Conservation (phyloP, 352 stramenopile genomes). For the Pythium angustatum region DNA sequence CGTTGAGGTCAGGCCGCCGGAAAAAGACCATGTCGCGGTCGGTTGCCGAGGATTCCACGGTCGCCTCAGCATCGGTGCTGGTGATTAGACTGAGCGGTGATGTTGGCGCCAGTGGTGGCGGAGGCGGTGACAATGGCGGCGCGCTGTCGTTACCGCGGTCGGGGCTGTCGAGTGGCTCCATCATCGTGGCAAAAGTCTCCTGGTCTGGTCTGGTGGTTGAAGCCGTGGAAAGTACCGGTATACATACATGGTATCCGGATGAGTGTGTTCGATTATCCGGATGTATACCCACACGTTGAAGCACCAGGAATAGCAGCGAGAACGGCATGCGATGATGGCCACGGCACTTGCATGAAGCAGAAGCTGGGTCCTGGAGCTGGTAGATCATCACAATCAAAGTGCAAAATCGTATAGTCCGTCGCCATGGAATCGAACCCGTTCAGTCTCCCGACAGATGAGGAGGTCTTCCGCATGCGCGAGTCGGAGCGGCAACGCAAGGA, state of each 20-base stretch:
- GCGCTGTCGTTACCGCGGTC: conserved; percentile 10
- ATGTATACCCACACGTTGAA: background rate
- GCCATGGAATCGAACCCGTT: conserved; percentile 85
- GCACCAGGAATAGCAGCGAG: conserved; percentile 4
- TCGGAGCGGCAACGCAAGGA: conserved; percentile 88
- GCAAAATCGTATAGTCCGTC: no score
- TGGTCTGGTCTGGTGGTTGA: background rate
- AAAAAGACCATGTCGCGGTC: conserved; percentile 27
- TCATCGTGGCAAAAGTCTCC: conserved; percentile 24
- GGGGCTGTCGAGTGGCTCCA: conserved; percentile 37
- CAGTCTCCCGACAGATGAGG: conserved; percentile 91
- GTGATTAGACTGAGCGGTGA: background rate
- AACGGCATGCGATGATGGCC: background rate
- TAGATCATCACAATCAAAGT: no score
- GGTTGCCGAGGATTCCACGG: background rate
- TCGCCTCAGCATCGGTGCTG: background rate
- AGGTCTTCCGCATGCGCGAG: conserved; percentile 94
- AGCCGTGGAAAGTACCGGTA: background rate
- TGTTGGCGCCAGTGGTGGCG: background rate
- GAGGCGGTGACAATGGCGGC: background rate
- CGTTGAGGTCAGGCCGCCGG: conserved; percentile 37
- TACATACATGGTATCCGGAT: conserved; percentile 11
- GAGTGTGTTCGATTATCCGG: background rate
- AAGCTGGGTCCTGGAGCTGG: no score
- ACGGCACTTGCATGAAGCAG: no score